phyloP scores from a whole-genome alignment of 331 rosid genomes.

The Pyrus hybrid region DNA sequence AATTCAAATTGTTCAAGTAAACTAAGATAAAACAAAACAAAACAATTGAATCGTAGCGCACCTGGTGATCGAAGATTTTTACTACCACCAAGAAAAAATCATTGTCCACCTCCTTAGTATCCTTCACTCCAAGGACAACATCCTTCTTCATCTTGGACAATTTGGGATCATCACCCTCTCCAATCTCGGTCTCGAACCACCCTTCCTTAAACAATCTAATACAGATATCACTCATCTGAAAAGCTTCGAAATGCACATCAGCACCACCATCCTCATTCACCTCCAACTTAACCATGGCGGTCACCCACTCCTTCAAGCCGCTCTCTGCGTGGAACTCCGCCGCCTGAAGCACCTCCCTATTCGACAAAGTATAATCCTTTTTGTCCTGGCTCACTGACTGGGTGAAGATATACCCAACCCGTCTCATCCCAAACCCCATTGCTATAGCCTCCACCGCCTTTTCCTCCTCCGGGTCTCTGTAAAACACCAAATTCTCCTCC shows the following conservation, averaged over 20 bases:
- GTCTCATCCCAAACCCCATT: conserved; percentile 72
- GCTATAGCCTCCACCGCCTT: conserved; percentile 83
- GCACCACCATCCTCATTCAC: conserved; percentile 79
- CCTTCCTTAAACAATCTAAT: conserved; percentile 70
- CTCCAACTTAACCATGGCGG: conserved; percentile 85
- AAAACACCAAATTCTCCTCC: conserved; percentile 50
- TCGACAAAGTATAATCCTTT: conserved; percentile 79
- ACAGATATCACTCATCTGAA: conserved; percentile 95
- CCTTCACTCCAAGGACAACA: conserved; percentile 92
- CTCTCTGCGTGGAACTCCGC: conserved; percentile 84
- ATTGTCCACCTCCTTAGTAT: conserved; percentile 79
- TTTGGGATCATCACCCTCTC: conserved; percentile 73
- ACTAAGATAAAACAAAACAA: background rate
- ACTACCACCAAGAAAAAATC: conserved; percentile 96
- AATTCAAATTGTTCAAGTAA: background rate
- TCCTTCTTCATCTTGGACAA: conserved; percentile 82
- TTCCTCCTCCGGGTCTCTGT: conserved; percentile 74
- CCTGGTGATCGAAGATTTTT: conserved; percentile 87
- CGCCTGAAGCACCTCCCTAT: conserved; percentile 82
- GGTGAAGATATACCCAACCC: conserved; percentile 83
- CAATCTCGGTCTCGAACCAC: conserved; percentile 73
- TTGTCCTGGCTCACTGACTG: conserved; percentile 77
- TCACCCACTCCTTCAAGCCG: conserved; percentile 93
- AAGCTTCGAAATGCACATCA: conserved; percentile 91
- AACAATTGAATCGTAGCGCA: background rate